Evolutionary conservation across 1,284 basidiomycete species (phyloP).

Genomic region (Heterobasidion parviporum): DNA sequence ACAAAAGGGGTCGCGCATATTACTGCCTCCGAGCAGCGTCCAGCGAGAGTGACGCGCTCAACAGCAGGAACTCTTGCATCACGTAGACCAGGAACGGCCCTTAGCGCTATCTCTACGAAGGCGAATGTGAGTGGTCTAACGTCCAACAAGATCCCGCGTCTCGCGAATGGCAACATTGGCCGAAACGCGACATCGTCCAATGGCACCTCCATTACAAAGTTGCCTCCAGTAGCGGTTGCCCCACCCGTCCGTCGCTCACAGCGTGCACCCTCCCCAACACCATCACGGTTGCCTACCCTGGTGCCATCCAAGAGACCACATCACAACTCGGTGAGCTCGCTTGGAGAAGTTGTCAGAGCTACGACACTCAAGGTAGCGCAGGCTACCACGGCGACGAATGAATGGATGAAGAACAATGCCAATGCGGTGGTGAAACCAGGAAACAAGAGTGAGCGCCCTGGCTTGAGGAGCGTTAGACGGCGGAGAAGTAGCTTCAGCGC

Average conservation of each 20-base stretch:
- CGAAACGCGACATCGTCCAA: slow-evolving; percentile 19
- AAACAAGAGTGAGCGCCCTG: slow-evolving; percentile 62
- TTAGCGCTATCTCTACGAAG: slow-evolving; percentile 18
- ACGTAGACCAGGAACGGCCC: slow-evolving; percentile 33
- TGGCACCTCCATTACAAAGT: not conserved
- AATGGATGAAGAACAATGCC: slow-evolving; percentile 68
- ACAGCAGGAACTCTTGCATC: slow-evolving; percentile 38
- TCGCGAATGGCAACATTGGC: slow-evolving; percentile 46
- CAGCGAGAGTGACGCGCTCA: slow-evolving; percentile 66
- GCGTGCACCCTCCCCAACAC: slow-evolving; percentile 49
- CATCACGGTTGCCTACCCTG: slow-evolving; percentile 66
- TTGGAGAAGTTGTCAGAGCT: slow-evolving; percentile 41
- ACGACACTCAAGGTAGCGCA: slow-evolving; percentile 26
- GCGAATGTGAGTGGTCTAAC: slow-evolving; percentile 33
- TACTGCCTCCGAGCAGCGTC: slow-evolving; percentile 59
- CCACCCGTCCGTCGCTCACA: slow-evolving; percentile 21
- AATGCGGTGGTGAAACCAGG: slow-evolving; percentile 60
- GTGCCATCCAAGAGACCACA: slow-evolving; percentile 41
- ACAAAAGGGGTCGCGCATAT: slow-evolving; percentile 32
- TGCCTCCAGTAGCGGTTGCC: slow-evolving; percentile 1
- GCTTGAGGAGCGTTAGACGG: slow-evolving; percentile 58
- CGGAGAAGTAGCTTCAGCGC: slow-evolving; percentile 77
- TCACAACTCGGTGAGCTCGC: slow-evolving; percentile 37
- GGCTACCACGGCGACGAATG: slow-evolving; percentile 33
- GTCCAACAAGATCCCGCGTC: slow-evolving; percentile 69